phyloP scores from a whole-genome alignment of 176 grass and related monocot genomes.

The Musa troglodytarum region DNA sequence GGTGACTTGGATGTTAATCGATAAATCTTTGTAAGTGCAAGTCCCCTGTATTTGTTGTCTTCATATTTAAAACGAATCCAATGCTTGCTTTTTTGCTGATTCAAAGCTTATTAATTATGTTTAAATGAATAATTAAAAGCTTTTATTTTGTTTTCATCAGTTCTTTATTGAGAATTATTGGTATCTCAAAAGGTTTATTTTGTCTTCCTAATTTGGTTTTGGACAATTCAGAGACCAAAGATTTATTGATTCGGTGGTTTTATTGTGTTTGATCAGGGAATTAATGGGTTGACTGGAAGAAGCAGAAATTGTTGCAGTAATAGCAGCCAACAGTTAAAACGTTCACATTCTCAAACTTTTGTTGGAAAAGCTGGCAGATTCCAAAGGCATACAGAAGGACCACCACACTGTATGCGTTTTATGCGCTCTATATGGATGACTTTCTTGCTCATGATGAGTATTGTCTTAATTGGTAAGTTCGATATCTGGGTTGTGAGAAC shows the following conservation, averaged over 20 bases:
- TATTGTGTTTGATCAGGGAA: neutral
- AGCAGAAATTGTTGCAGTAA: neutral
- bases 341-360: neutral
- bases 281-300: constrained; percentile 12
- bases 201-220: neutral
- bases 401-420: neutral
- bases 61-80: neutral
- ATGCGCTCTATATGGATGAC: constrained; percentile 1
- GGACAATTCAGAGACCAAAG: neutral
- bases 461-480: constrained; percentile 17
- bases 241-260: neutral
- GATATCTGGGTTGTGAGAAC: neutral
- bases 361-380: neutral
- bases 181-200: neutral
- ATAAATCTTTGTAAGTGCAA: neutral
- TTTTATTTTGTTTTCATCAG: neutral
- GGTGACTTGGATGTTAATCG: too few relatives aligned
- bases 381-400: neutral
- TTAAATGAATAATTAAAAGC: neutral
- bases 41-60: neutral
- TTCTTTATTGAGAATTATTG: neutral
- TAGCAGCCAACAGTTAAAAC: neutral
- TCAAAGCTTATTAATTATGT: neutral
- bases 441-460: constrained; percentile 9
- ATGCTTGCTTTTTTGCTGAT: neutral